Percentiles rank a stretch among this genome's conserved stretches.
phyloP scores from a whole-genome alignment of 306 rosid species.

The Quercus aquifolioides region DNA sequence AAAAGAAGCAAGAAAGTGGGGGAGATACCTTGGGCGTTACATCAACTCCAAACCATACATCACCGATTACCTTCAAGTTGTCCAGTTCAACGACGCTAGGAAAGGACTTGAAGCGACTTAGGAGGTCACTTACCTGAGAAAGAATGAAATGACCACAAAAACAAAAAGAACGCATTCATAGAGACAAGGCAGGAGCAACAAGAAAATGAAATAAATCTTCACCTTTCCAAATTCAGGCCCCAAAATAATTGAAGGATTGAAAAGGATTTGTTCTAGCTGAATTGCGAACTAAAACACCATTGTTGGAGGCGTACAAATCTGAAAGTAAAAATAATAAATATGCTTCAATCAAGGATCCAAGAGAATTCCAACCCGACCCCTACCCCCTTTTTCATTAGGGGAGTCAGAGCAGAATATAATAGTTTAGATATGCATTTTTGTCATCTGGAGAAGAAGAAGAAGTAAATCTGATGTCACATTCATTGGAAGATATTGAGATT shows the following conservation, averaged over 20 bases:
- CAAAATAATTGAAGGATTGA: constrained; percentile 51
- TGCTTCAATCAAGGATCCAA: background rate
- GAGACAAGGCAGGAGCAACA: background rate
- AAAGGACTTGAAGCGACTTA: constrained; percentile 55
- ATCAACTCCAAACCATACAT: constrained; percentile 71
- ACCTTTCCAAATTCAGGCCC: constrained; percentile 84
- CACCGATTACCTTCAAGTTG: constrained; percentile 67
- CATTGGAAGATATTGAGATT: constrained; percentile 48
- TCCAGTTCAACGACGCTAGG: constrained; percentile 65
- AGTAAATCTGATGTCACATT: constrained; percentile 63
- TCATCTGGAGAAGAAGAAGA: constrained; percentile 47
- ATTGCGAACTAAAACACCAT: constrained; percentile 53
- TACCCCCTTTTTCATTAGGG: background rate
- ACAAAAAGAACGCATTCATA: background rate
- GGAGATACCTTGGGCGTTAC: constrained; percentile 59
- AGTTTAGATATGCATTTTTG: constrained; percentile 1
- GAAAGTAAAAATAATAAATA: background rate
- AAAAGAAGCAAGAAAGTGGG: background rate
- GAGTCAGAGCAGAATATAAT: background rate
- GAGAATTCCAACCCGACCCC: background rate
- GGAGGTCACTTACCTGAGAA: constrained; percentile 55
- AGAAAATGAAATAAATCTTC: constrained; percentile 1
- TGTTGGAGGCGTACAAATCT: constrained; percentile 44
- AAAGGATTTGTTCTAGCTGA: constrained; percentile 52
- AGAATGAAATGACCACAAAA: constrained; percentile 21